These are phyloP conservation scores for Hanseniaspora thailandica DNA, from an alignment of 805 yeast genomes.

Conservation along the genomic window DNA sequence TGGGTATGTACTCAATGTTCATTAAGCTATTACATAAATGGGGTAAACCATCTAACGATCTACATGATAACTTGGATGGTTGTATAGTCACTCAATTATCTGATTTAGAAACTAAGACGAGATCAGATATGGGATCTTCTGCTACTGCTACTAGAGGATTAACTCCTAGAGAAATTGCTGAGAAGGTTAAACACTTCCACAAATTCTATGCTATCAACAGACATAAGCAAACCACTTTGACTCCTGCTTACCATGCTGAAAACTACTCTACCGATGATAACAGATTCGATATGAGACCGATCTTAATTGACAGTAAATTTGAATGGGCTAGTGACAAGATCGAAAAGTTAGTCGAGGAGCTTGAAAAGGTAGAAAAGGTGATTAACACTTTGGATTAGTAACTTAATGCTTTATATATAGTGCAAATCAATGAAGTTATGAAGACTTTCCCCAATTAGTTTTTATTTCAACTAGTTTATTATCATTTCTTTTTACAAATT, in stretches of 20 bases:
- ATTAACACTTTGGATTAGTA: constrained; percentile 11
- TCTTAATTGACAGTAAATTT: constrained; percentile 78
- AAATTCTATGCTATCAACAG: constrained; percentile 90
- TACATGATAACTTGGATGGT: constrained; percentile 12
- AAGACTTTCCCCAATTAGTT: constrained; percentile 33
- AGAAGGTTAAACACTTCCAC: constrained; percentile 83
- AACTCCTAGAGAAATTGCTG: constrained; percentile 76
- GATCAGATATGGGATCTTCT: neutral
- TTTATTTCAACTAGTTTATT: constrained; percentile 28
- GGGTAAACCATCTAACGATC: constrained; percentile 26
- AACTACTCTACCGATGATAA: constrained; percentile 97
- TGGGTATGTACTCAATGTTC: constrained; percentile 95
- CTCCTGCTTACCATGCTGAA: constrained; percentile 96
- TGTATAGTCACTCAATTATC: constrained; percentile 2
- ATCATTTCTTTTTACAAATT: constrained; percentile 37
- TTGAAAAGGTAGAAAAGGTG: constrained; percentile 29
- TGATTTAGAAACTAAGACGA: constrained; percentile 1
- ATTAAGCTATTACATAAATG: constrained; percentile 80
- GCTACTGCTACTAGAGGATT: constrained; percentile 44
- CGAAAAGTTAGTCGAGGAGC: constrained; percentile 59
- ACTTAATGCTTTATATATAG: neutral
- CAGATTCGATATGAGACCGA: constrained; percentile 92
- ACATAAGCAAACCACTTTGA: constrained; percentile 93
- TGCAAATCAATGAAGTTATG: too few species aligned
- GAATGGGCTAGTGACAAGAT: constrained; percentile 84